Base-by-base conservation (phyloP, 495 filamentous ascomycete genomes). In the Aspergillus ellipticus region DNA sequence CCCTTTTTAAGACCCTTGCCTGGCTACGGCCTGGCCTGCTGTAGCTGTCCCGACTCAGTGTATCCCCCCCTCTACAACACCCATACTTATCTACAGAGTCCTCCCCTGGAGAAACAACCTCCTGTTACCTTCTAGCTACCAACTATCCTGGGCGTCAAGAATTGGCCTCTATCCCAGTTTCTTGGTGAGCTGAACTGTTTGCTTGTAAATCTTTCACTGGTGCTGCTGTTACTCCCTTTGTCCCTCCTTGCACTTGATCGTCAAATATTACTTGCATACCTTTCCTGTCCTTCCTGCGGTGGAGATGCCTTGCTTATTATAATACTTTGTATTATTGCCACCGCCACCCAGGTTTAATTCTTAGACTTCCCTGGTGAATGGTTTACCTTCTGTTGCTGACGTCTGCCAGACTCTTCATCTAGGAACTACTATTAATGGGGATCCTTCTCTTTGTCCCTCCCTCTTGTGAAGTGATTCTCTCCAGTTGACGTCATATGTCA, bases 1-100 rank as follows among this genome's bases (percentile, higher is more conserved):
- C 43, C 41, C 22, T 43, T 20, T 21, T 56, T 50, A 21, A 35
- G 48, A 7, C 20, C 33, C 49, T 49, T 54, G 43, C 4, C 35
- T 13, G 35, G 35, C 9, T 39, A 39, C 35, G 31, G 31, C 31
- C 31, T 33, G 31, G 31, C 33, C 19, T 42, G n/a, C n/a, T n/a
- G n/a, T n/a, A n/a, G n/a, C n/a, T n/a, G n/a, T n/a, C n/a, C n/a
- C n/a, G n/a, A n/a, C n/a, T n/a, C n/a, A n/a, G n/a, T n/a, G n/a
- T n/a, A n/a, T n/a, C n/a, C n/a, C n/a, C n/a, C n/a, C n/a, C n/a
- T n/a, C n/a, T n/a, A n/a, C n/a, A n/a, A n/a, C n/a, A n/a, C n/a
- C n/a, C n/a, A n/a, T n/a, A n/a, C n/a, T n/a, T n/a, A n/a, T n/a
- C n/a, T n/a, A n/a, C n/a, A n/a, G n/a, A n/a, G n/a, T n/a, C n/a